phyloP scores from a whole-genome alignment of 163 green algal species.

The Botryococcus braunii region DNA sequence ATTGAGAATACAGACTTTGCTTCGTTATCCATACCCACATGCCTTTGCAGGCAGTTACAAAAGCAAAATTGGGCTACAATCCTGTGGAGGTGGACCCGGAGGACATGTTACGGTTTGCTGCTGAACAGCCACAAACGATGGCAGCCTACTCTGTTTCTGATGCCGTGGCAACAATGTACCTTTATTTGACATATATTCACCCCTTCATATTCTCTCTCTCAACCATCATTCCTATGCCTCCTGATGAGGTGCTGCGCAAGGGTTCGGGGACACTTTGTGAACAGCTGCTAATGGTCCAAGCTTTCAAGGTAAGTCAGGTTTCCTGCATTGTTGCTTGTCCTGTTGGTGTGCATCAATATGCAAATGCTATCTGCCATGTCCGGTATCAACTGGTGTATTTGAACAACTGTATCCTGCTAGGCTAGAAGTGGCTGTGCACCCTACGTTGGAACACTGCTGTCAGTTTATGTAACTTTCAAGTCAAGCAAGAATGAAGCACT shows the following conservation, averaged over 20 bases:
- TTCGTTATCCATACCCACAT: no score
- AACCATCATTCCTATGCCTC: slow-evolving; percentile 97
- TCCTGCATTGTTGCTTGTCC: no score
- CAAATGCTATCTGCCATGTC: no score
- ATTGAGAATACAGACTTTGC: no score
- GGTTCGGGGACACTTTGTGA: slow-evolving; percentile 95
- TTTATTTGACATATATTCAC: slow-evolving; percentile 99
- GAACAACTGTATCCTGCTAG: no score
- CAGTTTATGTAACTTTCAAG: no score
- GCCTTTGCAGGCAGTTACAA: slow-evolving; percentile 88
- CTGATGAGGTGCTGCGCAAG: slow-evolving; percentile 96
- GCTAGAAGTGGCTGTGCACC: no score
- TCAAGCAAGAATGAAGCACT: no score
- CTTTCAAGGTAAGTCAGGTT: slow-evolving; percentile 32
- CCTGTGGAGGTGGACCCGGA: slow-evolving; percentile 94
- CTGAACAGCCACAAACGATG: slow-evolving; percentile 88
- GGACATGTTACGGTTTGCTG: slow-evolving; percentile 91
- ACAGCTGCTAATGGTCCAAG: slow-evolving; percentile 96
- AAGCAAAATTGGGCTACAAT: slow-evolving; percentile 95
- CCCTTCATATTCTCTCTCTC: slow-evolving; percentile 98
- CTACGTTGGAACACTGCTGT: no score
- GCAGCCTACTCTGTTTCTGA: slow-evolving; percentile 96
- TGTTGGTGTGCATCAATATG: no score
- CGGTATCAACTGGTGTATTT: no score
- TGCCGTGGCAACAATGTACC: slow-evolving; percentile 95